A percentile compares a stretch with the other conserved stretches of the same genome.
These are phyloP conservation scores for Botryotinia calthae DNA, from an alignment of 2,329 filamentous ascomycete genomes.

Conservation along the genomic window DNA sequence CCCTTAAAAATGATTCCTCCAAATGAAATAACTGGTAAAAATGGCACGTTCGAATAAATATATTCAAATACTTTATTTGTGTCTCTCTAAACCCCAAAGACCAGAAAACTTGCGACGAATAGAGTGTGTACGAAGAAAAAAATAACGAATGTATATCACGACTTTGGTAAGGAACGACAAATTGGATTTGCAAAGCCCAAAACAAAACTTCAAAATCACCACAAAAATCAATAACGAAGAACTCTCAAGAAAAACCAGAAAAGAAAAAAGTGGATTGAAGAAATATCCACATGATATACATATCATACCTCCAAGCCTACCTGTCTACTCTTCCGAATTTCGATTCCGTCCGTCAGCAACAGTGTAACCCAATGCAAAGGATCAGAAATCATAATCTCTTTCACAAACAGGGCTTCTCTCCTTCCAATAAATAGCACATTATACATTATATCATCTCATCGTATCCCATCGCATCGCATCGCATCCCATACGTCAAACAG, in stretches of 20 bases:
- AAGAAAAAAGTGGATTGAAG: not conserved
- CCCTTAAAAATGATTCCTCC: not conserved
- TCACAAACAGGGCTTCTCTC: not conserved
- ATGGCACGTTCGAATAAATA: not conserved
- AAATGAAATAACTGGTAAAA: not conserved
- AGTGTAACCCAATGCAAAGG: not conserved
- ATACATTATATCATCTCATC: not conserved
- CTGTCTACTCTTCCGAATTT: too few relatives aligned
- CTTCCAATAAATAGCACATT: not conserved
- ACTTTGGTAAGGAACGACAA: not conserved
- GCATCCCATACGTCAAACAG: not conserved
- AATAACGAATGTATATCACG: not conserved
- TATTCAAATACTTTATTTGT: fast-evolving
- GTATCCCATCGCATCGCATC: not conserved
- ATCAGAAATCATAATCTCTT: not conserved
- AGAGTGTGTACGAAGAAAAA: not conserved
- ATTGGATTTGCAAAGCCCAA: not conserved
- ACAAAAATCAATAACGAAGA: not conserved
- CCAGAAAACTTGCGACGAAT: not conserved
- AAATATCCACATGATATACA: not conserved
- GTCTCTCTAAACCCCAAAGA: not conserved
- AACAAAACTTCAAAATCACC: not conserved
- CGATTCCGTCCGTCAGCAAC: not conserved
- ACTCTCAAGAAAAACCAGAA: not conserved
- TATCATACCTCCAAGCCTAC: not conserved